A percentile compares a stretch with the other conserved stretches of the same genome.
Evolutionary conservation across 2,329 filamentous ascomycete species (phyloP).

Genomic region (Talaromyces sp.): DNA sequence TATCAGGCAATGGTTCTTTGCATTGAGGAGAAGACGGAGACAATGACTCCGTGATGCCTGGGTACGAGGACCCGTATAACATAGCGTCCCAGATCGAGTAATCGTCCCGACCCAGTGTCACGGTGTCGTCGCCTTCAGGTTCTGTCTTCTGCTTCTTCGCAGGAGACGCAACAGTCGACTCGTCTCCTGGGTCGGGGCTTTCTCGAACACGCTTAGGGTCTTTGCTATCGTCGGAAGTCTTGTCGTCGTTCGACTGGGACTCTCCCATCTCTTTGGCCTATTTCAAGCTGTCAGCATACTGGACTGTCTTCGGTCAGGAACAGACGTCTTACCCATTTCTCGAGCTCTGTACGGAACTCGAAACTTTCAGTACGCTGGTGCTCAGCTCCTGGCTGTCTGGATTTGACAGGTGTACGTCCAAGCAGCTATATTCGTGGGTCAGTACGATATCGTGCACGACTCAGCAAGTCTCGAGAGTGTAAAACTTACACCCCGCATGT

Average conservation of each 20-base stretch:
- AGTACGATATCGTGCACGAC: not conserved
- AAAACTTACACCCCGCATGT: not conserved
- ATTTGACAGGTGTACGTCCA: not conserved
- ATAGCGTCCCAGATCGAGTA: not conserved
- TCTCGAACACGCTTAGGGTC: not conserved
- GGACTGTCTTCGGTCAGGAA: not conserved
- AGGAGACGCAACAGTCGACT: not conserved
- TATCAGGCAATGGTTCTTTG: not conserved
- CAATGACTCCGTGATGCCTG: not conserved
- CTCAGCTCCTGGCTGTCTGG: not conserved
- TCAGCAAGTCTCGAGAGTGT: not conserved
- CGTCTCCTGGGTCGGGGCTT: not conserved
- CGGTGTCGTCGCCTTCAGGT: not conserved
- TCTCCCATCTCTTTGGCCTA: not conserved
- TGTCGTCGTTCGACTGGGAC: not conserved
- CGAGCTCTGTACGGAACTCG: not conserved
- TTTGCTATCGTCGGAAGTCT: not conserved
- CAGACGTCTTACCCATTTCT: not conserved
- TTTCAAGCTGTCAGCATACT: not conserved
- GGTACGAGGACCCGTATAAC: not conserved
- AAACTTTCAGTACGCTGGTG: not conserved
- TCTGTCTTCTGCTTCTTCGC: not conserved
- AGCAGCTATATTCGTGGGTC: not conserved
- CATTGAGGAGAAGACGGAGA: not conserved
- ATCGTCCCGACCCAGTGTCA: not conserved